phyloP scores from a whole-genome alignment of 371 early-diverging fungal species.

The Lichtheimia corymbifera region DNA sequence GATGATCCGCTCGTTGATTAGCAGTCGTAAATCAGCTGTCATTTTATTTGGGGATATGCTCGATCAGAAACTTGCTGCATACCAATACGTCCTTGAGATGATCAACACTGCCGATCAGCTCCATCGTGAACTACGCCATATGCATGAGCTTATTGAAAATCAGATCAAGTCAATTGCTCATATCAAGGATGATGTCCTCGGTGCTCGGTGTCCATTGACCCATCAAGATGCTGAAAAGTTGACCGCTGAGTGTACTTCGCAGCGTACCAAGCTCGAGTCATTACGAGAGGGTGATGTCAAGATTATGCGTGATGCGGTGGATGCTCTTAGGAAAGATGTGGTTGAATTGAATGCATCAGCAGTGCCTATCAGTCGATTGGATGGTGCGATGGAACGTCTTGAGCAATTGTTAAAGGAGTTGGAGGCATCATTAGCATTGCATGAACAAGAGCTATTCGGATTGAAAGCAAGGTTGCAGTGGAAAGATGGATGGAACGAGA shows the following conservation, averaged over 20 bases:
- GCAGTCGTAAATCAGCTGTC: conserved; percentile 31
- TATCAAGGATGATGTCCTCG: conserved; percentile 34
- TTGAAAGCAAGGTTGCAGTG: conserved; percentile 30
- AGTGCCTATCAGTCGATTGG: conserved; percentile 6
- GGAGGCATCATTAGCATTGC: conserved; percentile 19
- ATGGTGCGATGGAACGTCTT: conserved; percentile 14
- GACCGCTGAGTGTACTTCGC: background rate
- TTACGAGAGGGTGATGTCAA: conserved; percentile 30
- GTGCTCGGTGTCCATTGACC: conserved; percentile 27
- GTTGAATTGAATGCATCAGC: conserved; percentile 14
- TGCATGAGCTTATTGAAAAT: conserved; percentile 35
- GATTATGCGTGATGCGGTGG: conserved; percentile 23
- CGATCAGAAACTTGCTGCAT: conserved; percentile 37
- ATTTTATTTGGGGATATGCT: conserved; percentile 37
- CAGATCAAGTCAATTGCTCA: conserved; percentile 22
- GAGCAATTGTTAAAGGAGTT: conserved; percentile 18
- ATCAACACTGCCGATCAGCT: conserved; percentile 31
- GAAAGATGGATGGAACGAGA: conserved; percentile 27
- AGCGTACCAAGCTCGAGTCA: conserved; percentile 23
- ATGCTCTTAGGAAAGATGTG: conserved; percentile 13
- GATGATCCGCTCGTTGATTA: conserved; percentile 30
- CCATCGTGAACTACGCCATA: conserved; percentile 32
- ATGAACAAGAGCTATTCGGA: conserved; percentile 24
- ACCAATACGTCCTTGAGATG: conserved; percentile 35
- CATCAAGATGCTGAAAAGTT: no score